These are phyloP conservation scores for Sisymbrium altissimum DNA, from an alignment of 345 rosid genomes.

Conservation along the genomic window DNA sequence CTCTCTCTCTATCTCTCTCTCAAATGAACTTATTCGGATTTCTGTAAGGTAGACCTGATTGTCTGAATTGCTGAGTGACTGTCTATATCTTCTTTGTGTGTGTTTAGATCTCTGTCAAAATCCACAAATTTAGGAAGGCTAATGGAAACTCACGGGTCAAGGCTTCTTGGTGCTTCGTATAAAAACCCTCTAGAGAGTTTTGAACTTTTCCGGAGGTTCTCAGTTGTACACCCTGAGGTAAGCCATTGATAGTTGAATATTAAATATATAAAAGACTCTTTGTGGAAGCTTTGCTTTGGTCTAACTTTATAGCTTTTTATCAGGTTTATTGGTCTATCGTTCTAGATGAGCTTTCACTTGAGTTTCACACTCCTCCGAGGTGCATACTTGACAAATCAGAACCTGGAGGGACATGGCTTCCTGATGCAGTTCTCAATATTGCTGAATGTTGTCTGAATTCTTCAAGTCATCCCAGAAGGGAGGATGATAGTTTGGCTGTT, in stretches of 20 bases:
- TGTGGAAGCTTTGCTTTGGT: slow-evolving; percentile 7
- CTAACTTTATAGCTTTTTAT: neutral
- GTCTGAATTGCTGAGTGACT: neutral
- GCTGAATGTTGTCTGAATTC: slow-evolving; percentile 81
- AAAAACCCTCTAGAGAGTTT: slow-evolving; percentile 74
- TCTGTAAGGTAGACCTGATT: neutral
- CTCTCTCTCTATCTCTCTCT: slow-evolving; percentile 17
- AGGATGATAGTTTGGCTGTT: slow-evolving; percentile 56
- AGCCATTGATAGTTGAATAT: neutral
- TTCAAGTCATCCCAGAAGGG: slow-evolving; percentile 46
- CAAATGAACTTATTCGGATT: neutral
- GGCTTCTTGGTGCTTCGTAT: slow-evolving; percentile 62
- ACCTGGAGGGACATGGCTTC: slow-evolving; percentile 72
- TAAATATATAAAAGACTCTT: neutral
- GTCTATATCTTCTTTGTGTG: neutral
- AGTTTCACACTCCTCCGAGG: slow-evolving; percentile 52
- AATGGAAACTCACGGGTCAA: slow-evolving; percentile 72
- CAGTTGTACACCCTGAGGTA: slow-evolving; percentile 67
- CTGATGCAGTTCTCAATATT: slow-evolving; percentile 64
- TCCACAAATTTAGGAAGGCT: slow-evolving; percentile 61
- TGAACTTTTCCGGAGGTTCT: slow-evolving; percentile 53
- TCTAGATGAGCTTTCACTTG: slow-evolving; percentile 63
- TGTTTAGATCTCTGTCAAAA: slow-evolving; percentile 48
- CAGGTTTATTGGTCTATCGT: slow-evolving; percentile 74
- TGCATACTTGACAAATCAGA: slow-evolving; percentile 66